Evolutionary conservation across 371 early-diverging fungal genomes (phyloP).

Genomic region (Polyrhizophydium stewartii): DNA sequence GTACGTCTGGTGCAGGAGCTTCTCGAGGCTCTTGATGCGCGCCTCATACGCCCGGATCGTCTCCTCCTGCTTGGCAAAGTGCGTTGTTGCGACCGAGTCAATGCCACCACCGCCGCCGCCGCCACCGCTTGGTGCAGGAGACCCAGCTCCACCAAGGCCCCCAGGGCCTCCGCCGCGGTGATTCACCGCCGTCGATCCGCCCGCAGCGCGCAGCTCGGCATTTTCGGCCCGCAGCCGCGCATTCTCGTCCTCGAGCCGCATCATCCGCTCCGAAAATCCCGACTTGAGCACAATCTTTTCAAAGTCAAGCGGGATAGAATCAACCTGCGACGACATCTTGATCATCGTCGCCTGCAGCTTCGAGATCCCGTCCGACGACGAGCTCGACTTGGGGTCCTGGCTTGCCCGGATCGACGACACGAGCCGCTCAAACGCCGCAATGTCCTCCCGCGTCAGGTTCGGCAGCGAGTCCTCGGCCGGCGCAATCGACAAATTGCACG

Average conservation of each 20-base stretch:
- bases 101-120: too few relatives aligned
- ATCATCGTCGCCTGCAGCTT: conserved; percentile 49
- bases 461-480: conserved; percentile 48
- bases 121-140: too few relatives aligned
- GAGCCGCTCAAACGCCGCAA: conserved; percentile 31
- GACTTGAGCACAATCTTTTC: conserved; percentile 44
- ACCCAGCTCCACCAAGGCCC: too few relatives aligned
- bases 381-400: not conserved
- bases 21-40: conserved; percentile 27
- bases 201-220: not conserved
- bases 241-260: conserved; percentile 34
- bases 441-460: conserved; percentile 46
- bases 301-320: conserved; percentile 55
- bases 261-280: conserved; percentile 21
- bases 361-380: conserved; percentile 6
- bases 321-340: conserved; percentile 56
- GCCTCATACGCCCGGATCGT: conserved; percentile 29
- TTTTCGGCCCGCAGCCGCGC: not conserved
- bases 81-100: conserved; percentile 1
- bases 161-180: too few relatives aligned
- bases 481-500: conserved; percentile 61
- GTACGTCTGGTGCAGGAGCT: conserved; percentile 24
- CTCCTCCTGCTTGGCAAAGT: conserved; percentile 14
- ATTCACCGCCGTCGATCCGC: too few relatives aligned
- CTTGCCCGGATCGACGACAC: conserved; percentile 14